phyloP scores from a whole-genome alignment of 495 filamentous ascomycete species.

The Trichocladium antarcticum region DNA sequence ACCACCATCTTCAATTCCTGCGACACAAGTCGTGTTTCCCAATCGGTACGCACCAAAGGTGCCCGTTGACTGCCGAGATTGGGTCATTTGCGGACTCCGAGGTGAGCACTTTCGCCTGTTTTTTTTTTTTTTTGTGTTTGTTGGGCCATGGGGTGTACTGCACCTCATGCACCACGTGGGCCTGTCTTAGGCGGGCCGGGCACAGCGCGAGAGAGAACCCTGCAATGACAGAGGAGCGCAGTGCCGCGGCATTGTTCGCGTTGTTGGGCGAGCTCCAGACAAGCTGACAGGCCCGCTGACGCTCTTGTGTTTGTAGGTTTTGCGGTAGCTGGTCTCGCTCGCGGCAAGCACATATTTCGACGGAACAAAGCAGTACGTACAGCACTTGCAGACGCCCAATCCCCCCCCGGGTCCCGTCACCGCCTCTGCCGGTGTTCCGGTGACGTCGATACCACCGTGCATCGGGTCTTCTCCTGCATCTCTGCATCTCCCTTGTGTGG shows the following conservation, averaged over 20 bases:
- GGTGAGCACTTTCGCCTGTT: background rate
- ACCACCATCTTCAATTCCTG: background rate
- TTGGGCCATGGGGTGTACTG: too few species aligned
- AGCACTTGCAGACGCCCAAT: too few species aligned
- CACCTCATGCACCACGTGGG: too few species aligned
- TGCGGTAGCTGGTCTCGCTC: background rate
- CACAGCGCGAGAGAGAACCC: background rate
- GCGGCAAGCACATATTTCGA: background rate
- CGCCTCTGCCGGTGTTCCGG: background rate
- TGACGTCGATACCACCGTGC: constrained; percentile 19
- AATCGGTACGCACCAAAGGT: background rate
- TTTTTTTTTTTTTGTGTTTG: too few species aligned
- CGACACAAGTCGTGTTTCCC: too few species aligned
- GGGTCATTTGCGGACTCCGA: background rate
- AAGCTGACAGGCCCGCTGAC: background rate
- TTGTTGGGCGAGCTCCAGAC: background rate
- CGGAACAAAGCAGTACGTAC: background rate
- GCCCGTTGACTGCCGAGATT: background rate
- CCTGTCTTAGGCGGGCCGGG: background rate
- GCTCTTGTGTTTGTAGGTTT: background rate
- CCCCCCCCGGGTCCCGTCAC: background rate
- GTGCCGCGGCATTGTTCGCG: background rate
- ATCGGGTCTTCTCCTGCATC: constrained; percentile 15
- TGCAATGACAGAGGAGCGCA: background rate
- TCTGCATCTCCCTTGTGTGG: constrained; percentile 1